phyloP scores from a whole-genome alignment of 208 protist genomes.

The Trypanosoma congolense region DNA sequence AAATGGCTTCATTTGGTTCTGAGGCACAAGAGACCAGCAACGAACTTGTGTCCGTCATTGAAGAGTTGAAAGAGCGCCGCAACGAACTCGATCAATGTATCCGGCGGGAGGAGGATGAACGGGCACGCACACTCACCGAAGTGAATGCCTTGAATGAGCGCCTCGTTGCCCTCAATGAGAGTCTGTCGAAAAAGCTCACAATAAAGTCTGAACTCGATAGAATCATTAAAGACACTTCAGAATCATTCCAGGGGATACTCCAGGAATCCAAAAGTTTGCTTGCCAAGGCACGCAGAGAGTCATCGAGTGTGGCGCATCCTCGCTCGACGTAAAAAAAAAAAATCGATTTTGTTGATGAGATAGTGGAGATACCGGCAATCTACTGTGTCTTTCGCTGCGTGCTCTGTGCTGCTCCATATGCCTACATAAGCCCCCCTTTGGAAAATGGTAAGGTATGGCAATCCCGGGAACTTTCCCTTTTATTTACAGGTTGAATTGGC shows the following conservation, averaged over 20 bases:
- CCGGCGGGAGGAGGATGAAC: constrained; percentile 66
- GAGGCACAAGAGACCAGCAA: constrained; percentile 80
- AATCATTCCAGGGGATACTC: constrained; percentile 84
- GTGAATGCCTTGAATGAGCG: constrained; percentile 46
- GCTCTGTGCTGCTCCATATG: too few relatives aligned
- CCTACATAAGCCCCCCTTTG: too few relatives aligned
- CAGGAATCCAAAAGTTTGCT: constrained; percentile 82
- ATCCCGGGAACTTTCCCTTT: too few relatives aligned
- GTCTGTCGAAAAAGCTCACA: constrained; percentile 48
- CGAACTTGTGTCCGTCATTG: constrained; percentile 86
- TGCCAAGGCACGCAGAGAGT: constrained; percentile 60
- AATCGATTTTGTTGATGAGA: too few relatives aligned
- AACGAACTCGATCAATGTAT: constrained; percentile 65
- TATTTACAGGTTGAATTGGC: too few relatives aligned
- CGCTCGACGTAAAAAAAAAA: not conserved
- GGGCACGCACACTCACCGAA: constrained; percentile 38
- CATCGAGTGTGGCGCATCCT: constrained; percentile 11
- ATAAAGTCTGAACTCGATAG: constrained; percentile 67
- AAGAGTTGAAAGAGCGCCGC: constrained; percentile 83
- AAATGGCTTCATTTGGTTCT: constrained; percentile 78
- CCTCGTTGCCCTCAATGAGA: constrained; percentile 39
- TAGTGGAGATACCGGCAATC: too few relatives aligned
- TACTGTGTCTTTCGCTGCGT: too few relatives aligned
- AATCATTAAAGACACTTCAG: constrained; percentile 72
- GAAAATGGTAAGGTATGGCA: too few relatives aligned